These are phyloP conservation scores for Ophiocordyceps polyrhachis-furcata DNA, from an alignment of 2,329 filamentous ascomycete species.

Conservation along the genomic window DNA sequence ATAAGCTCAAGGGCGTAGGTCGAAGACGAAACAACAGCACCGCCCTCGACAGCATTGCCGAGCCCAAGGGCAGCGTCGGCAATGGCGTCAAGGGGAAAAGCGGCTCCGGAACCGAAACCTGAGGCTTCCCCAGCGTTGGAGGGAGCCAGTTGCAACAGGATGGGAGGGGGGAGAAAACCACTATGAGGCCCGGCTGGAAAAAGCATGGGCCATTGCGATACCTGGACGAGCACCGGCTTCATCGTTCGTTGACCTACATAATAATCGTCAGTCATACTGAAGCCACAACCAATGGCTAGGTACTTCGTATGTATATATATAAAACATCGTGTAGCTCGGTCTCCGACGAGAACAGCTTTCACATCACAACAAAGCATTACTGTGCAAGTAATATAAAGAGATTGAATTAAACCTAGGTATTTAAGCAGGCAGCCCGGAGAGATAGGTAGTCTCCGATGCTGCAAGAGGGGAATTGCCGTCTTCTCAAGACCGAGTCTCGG, in stretches of 20 bases:
- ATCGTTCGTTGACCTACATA: neutral
- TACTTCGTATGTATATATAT: too few relatives aligned
- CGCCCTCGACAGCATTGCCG: constrained; percentile 1
- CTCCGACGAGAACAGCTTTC: too few relatives aligned
- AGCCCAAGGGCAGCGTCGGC: neutral
- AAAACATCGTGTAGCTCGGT: too few relatives aligned
- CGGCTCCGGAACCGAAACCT: too few relatives aligned
- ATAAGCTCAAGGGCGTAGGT: constrained; percentile 12
- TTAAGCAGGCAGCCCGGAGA: neutral
- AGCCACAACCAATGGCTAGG: too few relatives aligned
- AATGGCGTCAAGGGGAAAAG: neutral
- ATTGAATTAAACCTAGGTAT: neutral
- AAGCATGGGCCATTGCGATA: neutral
- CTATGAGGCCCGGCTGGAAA: neutral
- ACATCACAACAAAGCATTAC: too few relatives aligned
- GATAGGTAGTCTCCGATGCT: neutral
- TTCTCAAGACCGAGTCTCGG: neutral
- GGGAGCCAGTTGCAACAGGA: neutral
- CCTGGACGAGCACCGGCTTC: neutral
- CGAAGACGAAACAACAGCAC: constrained; percentile 5
- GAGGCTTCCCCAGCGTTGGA: too few relatives aligned
- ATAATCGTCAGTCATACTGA: too few relatives aligned
- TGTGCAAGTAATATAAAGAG: too few relatives aligned
- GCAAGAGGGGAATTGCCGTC: neutral
- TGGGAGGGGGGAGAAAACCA: too few relatives aligned